Evolutionary conservation across 805 yeast species (phyloP).

Genomic region (Metschnikowia vanudenii): DNA sequence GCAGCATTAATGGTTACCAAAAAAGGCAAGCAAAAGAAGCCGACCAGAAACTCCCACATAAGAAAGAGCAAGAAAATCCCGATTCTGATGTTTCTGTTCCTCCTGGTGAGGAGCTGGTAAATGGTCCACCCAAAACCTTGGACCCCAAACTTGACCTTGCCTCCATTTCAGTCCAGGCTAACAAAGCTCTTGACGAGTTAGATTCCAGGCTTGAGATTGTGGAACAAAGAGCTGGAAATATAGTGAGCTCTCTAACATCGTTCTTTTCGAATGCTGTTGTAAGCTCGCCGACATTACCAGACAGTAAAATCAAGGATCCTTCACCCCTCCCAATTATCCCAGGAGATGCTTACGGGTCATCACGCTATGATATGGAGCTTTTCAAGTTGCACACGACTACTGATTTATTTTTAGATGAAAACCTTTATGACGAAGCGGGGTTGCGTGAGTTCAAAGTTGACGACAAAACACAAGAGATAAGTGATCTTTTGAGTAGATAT

Average conservation of each 20-base stretch:
- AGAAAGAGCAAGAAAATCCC: constrained; percentile 24
- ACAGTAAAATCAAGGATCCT: constrained; percentile 10
- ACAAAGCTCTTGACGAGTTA: constrained; percentile 60
- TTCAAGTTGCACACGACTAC: constrained; percentile 38
- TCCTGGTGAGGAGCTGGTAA: background rate
- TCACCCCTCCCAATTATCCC: constrained; percentile 18
- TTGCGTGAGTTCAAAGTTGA: constrained; percentile 40
- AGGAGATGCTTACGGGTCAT: constrained; percentile 32
- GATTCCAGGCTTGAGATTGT: constrained; percentile 70
- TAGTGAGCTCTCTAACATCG: constrained; percentile 56
- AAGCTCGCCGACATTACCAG: constrained; percentile 18
- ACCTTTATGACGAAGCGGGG: constrained; percentile 16
- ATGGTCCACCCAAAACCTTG: background rate
- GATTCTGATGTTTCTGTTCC: background rate
- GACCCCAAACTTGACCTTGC: constrained; percentile 24
- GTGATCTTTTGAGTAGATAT: constrained; percentile 46
- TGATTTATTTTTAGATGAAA: constrained; percentile 19
- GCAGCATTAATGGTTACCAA: constrained; percentile 31
- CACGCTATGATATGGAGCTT: constrained; percentile 40
- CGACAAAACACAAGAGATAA: constrained; percentile 49
- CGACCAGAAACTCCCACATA: constrained; percentile 26
- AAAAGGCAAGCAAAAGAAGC: constrained; percentile 31
- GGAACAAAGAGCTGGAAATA: constrained; percentile 66
- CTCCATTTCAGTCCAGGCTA: constrained; percentile 40
- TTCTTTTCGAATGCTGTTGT: constrained; percentile 45